Evolutionary conservation across 2,329 filamentous ascomycete species (phyloP), one percentile per base, ranked within the genome.

Genomic region (Cryphonectria japonica): DNA sequence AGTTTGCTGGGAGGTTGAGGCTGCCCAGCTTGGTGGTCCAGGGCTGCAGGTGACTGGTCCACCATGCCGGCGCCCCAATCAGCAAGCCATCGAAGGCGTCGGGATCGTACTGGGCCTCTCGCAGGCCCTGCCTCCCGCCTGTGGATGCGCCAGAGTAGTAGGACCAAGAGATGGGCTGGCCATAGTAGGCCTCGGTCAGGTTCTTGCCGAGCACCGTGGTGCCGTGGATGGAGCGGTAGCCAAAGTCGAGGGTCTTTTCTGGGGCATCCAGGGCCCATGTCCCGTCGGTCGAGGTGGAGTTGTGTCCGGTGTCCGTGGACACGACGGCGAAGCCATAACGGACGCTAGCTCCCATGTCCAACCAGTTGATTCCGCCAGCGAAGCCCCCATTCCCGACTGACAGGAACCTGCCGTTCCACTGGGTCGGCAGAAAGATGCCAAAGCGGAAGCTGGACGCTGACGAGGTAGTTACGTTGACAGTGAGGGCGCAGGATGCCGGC

Each of bases 111-210:
- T 89, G 84, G 3, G 86, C 80, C 70, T 87, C 84, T 67, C 84
- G 85, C 16, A 89, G 78, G 9, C 88, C 88, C 77, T 90, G 87
- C 0, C 88, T 81, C 0, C 88, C 88, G 34, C 88, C 88, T 0
- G 87, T 89, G 0, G 86, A 89, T 76, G 88, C 90, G 52, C 87
- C 87, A 9, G 83, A 80, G 75, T 85, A 89, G 77, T 89, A 89
- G 7, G 83, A 85, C 76, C 84, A 85, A 16, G 81, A 78, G 37
- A 83, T 81, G 0, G 78, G 75, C 11, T 75, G 68, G 16, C 77
- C 74, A 73, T 89, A 89, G 77, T 86, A 89, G 2, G 78, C 78
- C n/a, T 81, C 76, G 2, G 83, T 82, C 46, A 89, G 78, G 63
- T 80, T 60, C 77, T 89, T 89, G 7, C 83, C 83, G 2, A 85